These are phyloP conservation scores for Sequoia sempervirens DNA, from an alignment of 75 land plant genomes.

Conservation along the genomic window DNA sequence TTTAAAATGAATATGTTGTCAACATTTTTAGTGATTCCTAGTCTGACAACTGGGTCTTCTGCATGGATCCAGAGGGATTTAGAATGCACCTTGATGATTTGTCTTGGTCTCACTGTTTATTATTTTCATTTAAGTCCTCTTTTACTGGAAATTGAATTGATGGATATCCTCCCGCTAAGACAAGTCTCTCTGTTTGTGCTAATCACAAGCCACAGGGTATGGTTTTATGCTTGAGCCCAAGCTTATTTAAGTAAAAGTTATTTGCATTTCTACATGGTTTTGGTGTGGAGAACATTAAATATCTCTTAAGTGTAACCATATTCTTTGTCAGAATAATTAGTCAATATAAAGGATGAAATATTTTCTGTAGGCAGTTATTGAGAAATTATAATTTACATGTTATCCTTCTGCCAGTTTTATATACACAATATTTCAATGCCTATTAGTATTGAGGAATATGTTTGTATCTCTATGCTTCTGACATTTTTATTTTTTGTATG, in stretches of 20 bases:
- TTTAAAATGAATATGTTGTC: not conserved
- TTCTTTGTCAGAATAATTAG: not conserved
- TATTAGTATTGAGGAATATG: not conserved
- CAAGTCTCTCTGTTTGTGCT: not conserved
- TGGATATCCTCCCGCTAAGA: not conserved
- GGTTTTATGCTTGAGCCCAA: not conserved
- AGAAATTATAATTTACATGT: not conserved
- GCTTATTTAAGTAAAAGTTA: not conserved
- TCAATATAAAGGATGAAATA: not conserved
- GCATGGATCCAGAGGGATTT: not conserved
- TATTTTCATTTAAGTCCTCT: not conserved
- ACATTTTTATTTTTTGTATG: not conserved
- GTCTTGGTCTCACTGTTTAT: not conserved
- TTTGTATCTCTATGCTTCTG: not conserved
- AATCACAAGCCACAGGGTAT: not conserved
- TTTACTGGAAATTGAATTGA: not conserved
- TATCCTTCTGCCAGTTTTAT: not conserved
- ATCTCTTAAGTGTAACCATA: not conserved
- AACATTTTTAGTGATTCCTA: not conserved
- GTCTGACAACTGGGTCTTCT: not conserved
- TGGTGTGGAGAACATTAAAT: not conserved
- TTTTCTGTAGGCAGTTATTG: not conserved
- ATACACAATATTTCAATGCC: not conserved
- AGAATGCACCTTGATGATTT: not conserved
- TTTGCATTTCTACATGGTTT: not conserved